Percentiles rank a stretch among this genome's conserved stretches.
phyloP scores from a whole-genome alignment of 352 stramenopile species.

The Phytopythium vexans region DNA sequence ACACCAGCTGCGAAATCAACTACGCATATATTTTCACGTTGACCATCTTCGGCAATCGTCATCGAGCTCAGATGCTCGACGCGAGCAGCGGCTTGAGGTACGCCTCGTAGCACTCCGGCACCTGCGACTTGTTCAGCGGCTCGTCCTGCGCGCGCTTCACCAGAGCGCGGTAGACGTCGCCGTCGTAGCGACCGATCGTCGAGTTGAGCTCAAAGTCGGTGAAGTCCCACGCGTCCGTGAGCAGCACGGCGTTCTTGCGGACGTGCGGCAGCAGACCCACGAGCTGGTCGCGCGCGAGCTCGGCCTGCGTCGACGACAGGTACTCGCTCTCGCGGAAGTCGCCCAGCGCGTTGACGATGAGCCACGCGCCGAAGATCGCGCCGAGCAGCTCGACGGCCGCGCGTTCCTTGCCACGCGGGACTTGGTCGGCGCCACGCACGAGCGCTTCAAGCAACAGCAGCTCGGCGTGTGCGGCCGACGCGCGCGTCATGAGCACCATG shows the following conservation, averaged over 20 bases:
- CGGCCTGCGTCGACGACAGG: conserved; percentile 40
- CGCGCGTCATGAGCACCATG: conserved; percentile 56
- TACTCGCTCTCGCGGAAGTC: conserved; percentile 61
- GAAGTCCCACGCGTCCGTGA: conserved; percentile 39
- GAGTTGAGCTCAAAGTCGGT: too few relatives aligned
- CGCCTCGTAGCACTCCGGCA: conserved; percentile 51
- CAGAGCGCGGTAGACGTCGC: conserved; percentile 66
- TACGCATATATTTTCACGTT: too few relatives aligned
- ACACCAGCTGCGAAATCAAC: too few relatives aligned
- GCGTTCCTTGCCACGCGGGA: conserved; percentile 26
- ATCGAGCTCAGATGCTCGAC: conserved; percentile 24
- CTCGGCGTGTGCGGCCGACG: conserved; percentile 45
- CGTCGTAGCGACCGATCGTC: conserved; percentile 67
- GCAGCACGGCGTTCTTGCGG: conserved; percentile 42
- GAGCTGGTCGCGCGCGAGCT: conserved; percentile 29
- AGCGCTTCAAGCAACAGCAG: conserved; percentile 40
- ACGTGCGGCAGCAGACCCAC: conserved; percentile 31
- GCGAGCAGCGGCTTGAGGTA: conserved; percentile 45
- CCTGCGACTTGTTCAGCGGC: conserved; percentile 57
- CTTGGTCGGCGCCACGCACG: conserved; percentile 14
- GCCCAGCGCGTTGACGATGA: conserved; percentile 42
- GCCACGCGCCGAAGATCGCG: conserved; percentile 40
- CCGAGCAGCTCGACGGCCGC: conserved; percentile 25
- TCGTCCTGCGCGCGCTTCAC: conserved; percentile 43
- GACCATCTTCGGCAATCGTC: too few relatives aligned